Percentiles rank a stretch among this genome's conserved stretches.
These are phyloP conservation scores for Tolypocladium cylindrosporum DNA, from an alignment of 2,329 filamentous ascomycete species.

Conservation along the genomic window DNA sequence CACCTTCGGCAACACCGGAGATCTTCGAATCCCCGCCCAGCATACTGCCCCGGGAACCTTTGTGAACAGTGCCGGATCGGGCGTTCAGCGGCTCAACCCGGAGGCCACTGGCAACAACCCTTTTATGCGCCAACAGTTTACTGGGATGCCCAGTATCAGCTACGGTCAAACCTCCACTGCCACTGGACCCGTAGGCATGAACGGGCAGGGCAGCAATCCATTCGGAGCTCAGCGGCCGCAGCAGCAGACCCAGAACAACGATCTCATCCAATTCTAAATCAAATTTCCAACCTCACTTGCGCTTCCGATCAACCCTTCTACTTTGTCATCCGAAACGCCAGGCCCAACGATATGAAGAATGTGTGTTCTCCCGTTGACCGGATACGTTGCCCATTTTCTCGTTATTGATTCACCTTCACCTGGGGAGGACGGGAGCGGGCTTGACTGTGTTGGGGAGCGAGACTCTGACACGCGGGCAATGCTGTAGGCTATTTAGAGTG, in stretches of 20 bases:
- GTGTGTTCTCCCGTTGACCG: background rate
- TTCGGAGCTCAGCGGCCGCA: constrained; percentile 44
- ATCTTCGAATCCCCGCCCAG: constrained; percentile 88
- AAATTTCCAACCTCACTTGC: background rate
- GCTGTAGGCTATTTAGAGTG: constrained; percentile 2
- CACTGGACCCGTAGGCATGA: constrained; percentile 47
- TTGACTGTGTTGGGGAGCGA: background rate
- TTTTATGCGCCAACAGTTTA: constrained; percentile 77
- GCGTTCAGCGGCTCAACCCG: constrained; percentile 57
- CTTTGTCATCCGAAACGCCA: constrained; percentile 1
- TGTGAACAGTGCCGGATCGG: constrained; percentile 85
- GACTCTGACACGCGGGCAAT: background rate
- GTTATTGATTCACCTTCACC: constrained; percentile 1
- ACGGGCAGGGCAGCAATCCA: constrained; percentile 45
- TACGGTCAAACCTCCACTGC: constrained; percentile 37
- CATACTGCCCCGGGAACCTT: constrained; percentile 95
- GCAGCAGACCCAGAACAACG: constrained; percentile 40
- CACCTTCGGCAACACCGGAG: constrained; percentile 95
- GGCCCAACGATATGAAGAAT: background rate
- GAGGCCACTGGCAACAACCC: constrained; percentile 81
- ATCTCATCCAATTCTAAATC: constrained; percentile 53
- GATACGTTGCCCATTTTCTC: background rate
- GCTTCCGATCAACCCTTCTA: background rate
- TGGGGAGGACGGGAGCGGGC: background rate
- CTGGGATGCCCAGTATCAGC: constrained; percentile 56